Conservation (phyloP, 345 rosid genomes). For the Aurinia saxatilis region DNA sequence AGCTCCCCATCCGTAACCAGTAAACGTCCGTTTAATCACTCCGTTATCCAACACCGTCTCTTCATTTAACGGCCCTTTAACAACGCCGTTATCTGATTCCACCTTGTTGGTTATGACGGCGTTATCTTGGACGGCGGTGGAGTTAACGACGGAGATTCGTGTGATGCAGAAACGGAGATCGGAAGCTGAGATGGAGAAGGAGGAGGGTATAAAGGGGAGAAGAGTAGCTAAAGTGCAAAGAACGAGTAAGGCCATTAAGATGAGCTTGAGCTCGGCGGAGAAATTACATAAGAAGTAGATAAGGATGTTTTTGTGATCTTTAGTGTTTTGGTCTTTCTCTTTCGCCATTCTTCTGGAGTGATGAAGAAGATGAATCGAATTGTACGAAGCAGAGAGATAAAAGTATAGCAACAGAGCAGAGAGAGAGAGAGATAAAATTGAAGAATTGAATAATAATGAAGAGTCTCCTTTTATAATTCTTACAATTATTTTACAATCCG, state of each 20-base stretch:
- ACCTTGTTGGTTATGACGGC: too few species aligned
- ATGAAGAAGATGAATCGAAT: conserved; percentile 2
- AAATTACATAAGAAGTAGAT: conserved; percentile 55
- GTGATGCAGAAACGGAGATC: conserved; percentile 80
- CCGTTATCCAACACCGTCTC: conserved; percentile 31
- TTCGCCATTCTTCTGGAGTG: conserved; percentile 34
- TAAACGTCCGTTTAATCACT: conserved; percentile 50
- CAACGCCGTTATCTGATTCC: conserved; percentile 33
- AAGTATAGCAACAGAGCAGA: conserved; percentile 16
- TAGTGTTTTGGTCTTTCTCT: conserved; percentile 35
- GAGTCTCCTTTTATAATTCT: background rate
- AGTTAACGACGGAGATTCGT: conserved; percentile 25
- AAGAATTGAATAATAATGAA: background rate
- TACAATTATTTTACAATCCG: too few species aligned
- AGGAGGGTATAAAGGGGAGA: conserved; percentile 67
- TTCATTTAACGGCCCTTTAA: conserved; percentile 28
- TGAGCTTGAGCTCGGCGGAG: conserved; percentile 67
- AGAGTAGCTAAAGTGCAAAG: conserved; percentile 60
- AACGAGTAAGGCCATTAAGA: conserved; percentile 49
- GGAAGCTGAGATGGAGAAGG: conserved; percentile 60
- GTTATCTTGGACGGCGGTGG: conserved; percentile 18
- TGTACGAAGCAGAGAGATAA: background rate
- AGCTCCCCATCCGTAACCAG: conserved; percentile 69
- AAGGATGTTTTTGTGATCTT: conserved; percentile 39
- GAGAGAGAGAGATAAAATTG: background rate